Evolutionary conservation across 495 filamentous ascomycete species (phyloP).

Genomic region (Aspergillus cavernicola): DNA sequence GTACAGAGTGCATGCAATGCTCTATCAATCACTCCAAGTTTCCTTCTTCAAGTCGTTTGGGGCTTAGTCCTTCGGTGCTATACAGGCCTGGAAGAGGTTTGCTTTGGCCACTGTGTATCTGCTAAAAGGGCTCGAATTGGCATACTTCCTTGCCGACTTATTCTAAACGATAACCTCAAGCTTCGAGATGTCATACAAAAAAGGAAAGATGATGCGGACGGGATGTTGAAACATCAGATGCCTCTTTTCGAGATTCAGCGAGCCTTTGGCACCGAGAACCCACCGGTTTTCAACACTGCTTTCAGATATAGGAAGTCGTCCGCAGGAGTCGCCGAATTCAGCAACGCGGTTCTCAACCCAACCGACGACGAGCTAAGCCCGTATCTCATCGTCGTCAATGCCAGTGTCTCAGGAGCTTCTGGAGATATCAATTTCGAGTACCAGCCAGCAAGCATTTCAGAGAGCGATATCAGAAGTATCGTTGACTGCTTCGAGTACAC

Average conservation of each 20-base stretch:
- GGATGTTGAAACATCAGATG: slow-evolving; percentile 31
- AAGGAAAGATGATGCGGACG: slow-evolving; percentile 32
- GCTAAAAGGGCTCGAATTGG: slow-evolving; percentile 9
- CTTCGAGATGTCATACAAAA: slow-evolving; percentile 35
- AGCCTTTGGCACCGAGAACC: slow-evolving; percentile 33
- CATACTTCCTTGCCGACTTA: slow-evolving; percentile 32
- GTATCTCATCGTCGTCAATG: slow-evolving; percentile 57
- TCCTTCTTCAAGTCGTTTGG: slow-evolving; percentile 50
- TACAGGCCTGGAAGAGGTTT: slow-evolving; percentile 49
- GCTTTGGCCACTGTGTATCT: slow-evolving; percentile 46
- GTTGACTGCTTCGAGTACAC: slow-evolving; percentile 41
- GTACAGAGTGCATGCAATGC: slow-evolving; percentile 35
- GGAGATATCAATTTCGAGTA: slow-evolving; percentile 39
- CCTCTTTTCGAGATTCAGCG: slow-evolving; percentile 41
- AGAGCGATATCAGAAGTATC: slow-evolving; percentile 32
- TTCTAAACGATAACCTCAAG: slow-evolving; percentile 30
- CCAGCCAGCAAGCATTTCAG: slow-evolving; percentile 33
- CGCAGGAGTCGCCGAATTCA: slow-evolving; percentile 4
- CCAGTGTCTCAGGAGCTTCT: slow-evolving; percentile 41
- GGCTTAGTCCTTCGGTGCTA: slow-evolving; percentile 51
- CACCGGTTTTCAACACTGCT: slow-evolving; percentile 49
- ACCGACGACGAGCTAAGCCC: slow-evolving; percentile 27
- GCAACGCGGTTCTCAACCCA: background rate
- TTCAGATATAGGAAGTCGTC: slow-evolving; percentile 31
- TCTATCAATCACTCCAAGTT: slow-evolving; percentile 24